Base-by-base conservation (phyloP, 768 basidiomycete species). In the Cystobasidium ongulense region DNA sequence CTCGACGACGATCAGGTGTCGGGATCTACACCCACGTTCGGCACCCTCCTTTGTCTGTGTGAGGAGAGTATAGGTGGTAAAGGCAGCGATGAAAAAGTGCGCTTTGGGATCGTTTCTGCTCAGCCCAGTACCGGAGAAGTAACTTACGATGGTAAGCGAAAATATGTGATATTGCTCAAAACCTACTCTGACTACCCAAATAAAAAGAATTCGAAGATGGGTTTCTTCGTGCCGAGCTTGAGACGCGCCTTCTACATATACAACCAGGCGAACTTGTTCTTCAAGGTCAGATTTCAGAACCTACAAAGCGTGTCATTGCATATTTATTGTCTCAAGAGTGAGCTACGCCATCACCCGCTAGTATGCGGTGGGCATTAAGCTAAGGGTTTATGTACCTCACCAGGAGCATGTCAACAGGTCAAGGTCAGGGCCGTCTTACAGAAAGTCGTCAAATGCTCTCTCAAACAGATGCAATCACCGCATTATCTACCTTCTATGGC, bases 121-220 rank as follows among this genome's bases (percentile, higher is more conserved):
- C 87, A 87, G 72, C 91, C 93, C 0, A 88, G 88, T 59, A 96
- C 92, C 0, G 95, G 95, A 0, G 94, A 96, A 76, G 89, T 99
- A 1, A 82, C 92, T 1, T 98, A 91, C 87, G 95, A 99, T 78
- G 87, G 90, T 36, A 36, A 46, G 57, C 87, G 95, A 99, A 78
- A 87, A 90, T 36, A 36, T 43, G 57, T 38, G 21, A n/a, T n/a
- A 31, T 52, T 25, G 50, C n/a, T 38, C 2, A 11, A 27, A 29
- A 50, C 25, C 27, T 46, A 25, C 61, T 39, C 17, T n/a, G 13
- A 13, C 43, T 39, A n/a, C 39, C 35, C 53, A n/a, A 18, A 3
- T 68, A 52, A 53, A 59, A 62, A 76, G 65, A 59, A 21, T 76
- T 74, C 39, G 27, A 78, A 89, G 92, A 96, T 80, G 86, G 86